Evolutionary conservation across 306 rosid species (phyloP), one percentile per base, ranked within the genome.

Genomic region (Medicago lupulina): DNA sequence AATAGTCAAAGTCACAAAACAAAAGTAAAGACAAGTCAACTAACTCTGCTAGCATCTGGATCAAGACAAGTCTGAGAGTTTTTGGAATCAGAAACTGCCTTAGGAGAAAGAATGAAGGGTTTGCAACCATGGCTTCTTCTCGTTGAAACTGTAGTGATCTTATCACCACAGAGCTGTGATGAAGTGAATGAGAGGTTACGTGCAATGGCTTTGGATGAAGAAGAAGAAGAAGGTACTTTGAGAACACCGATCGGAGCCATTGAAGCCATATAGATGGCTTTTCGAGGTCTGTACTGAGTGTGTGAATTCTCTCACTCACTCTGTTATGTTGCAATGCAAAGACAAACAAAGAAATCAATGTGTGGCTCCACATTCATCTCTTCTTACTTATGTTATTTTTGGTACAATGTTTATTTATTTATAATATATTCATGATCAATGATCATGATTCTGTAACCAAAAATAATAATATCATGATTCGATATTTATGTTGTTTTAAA

Each of bases 21-120:
- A 47, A 55, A 23, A 4, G 21, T 1, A 7, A 47, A 23, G 5
- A 9, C 9, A 39, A 18, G 53, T 28, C 57, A 34, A 58, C 95
- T 50, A 11, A 92, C 98, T 59, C 93, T 85, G 83, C 98, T 94
- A 18, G 98, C 98, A 58, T 94, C 98, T 8, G 98, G 98, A 84
- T 94, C 98, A 57, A 94, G 97, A 38, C 98, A 94, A 1, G 97
- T 94, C 72, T 94, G 98, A 0, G 97, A 90, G 80, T 90, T 92
- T 74, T 85, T 86, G 3, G 98, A 88, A 82, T 94, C 98, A 55
- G 98, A 94, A 74, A 91, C 98, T 0, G 98, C 98, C 67, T 73
- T 92, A 0, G 98, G 97, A 63, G 95, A 70, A 9, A 95, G 93
- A 71, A 90, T 86, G 36, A 71, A 11, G 2, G 93, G 84, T 14